These are phyloP conservation scores for Aspergillus ustus DNA, from an alignment of 2,329 filamentous ascomycete species.

Conservation along the genomic window DNA sequence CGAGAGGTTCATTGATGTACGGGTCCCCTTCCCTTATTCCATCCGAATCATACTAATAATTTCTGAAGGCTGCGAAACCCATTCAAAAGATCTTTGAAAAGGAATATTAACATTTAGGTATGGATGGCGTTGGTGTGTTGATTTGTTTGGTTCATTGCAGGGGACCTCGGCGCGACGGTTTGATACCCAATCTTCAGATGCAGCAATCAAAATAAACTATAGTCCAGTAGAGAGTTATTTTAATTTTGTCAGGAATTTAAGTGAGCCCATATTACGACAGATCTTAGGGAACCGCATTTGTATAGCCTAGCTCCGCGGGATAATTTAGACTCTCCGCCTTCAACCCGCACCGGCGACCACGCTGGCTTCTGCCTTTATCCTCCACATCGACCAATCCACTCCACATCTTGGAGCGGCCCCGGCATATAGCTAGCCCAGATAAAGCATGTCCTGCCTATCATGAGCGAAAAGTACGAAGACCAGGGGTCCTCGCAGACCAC, in stretches of 20 bases:
- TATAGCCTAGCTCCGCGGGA: background rate
- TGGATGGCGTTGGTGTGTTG: conserved; percentile 16
- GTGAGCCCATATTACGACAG: background rate
- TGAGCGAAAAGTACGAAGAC: conserved; percentile 42
- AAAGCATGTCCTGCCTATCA: conserved; percentile 41
- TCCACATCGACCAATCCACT: conserved; percentile 3
- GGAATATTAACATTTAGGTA: conserved; percentile 52
- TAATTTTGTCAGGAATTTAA: background rate
- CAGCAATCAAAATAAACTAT: background rate
- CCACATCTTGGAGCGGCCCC: background rate
- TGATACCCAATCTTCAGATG: conserved; percentile 21
- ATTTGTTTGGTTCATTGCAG: conserved; percentile 7
- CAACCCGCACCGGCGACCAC: conserved; percentile 19
- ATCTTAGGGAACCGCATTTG: background rate
- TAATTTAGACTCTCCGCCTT: conserved; percentile 20
- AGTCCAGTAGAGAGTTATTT: background rate
- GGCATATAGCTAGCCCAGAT: background rate
- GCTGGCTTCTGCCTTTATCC: conserved; percentile 17
- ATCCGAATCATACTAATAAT: conserved; percentile 22
- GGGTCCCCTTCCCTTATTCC: conserved; percentile 37
- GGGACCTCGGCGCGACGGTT: conserved; percentile 19
- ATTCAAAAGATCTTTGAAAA: conserved; percentile 87
- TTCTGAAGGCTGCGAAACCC: conserved; percentile 75
- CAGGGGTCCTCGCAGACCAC: conserved; percentile 31
- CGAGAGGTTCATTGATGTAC: conserved; percentile 89